Evolutionary conservation across 2,329 filamentous ascomycete genomes (phyloP), one percentile per base, ranked within the genome.

Genomic region (Fusarium redolens): DNA sequence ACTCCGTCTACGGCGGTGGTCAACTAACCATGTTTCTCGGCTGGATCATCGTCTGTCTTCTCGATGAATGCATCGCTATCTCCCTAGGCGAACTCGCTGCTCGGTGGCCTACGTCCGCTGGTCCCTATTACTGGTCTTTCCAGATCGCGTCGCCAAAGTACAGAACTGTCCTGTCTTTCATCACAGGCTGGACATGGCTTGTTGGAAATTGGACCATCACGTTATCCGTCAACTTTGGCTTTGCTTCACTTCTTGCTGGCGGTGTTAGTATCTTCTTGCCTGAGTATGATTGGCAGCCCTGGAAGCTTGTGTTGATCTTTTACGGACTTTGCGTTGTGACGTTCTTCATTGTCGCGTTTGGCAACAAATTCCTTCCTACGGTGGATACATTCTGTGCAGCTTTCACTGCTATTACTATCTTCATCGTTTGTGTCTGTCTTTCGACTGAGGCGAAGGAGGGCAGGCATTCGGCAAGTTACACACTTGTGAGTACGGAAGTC

Each of bases 271-370:
- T 94, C 52, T 88, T 91, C 80, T 82, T 92, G 72, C 85, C 89
- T 3, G 84, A 82, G 58, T 94, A 91, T 74, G 83, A 85, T 25
- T 77, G 89, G 18, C 82, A 91, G 73, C 78, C 87, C 5, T 94
- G 91, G 90, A 92, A 94, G 78, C 90, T 93, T 59, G 93, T 94
- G 75, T 81, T 94, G 38, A 91, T 93, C 66, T 94, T 93, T 80
- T 88, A 92, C 67, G 91, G 84, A 15, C 90, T 91, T 77, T 92
- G 89, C 40, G 67, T 91, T 30, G 81, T 88, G 20, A 91, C 90
- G 20, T 91, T 93, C 69, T 65, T 89, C 59, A 84, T 93, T 78
- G 94, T 94, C 68, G 89, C 90, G 4, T 92, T 93, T 72, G 85
- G 87, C 12, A 81, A 82, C 37, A 75, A 78, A 12, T 79, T 91